Evolutionary conservation across 2,329 filamentous ascomycete species (phyloP).

Genomic region (Aquanectria penicillioides): DNA sequence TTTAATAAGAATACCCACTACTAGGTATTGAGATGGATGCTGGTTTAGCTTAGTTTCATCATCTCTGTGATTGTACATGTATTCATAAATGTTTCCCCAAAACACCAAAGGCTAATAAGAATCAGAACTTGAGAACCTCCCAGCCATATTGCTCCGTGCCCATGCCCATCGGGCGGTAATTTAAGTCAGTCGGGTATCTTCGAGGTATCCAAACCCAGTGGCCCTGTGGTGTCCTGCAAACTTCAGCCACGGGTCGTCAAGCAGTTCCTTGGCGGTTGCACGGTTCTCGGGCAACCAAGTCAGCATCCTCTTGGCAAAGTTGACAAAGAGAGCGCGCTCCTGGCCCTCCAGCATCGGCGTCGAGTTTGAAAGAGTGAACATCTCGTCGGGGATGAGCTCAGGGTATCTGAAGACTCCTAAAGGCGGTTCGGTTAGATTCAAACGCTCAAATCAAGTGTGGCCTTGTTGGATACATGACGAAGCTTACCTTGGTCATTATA

Average conservation of each 20-base stretch:
- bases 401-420: constrained; percentile 36
- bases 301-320: constrained; percentile 44
- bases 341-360: constrained; percentile 35
- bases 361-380: constrained; percentile 29
- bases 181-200: constrained; percentile 28
- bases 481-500: constrained; percentile 34
- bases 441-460: not conserved
- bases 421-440: constrained; percentile 12
- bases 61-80: not conserved
- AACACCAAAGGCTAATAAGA: not conserved
- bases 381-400: constrained; percentile 33
- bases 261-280: constrained; percentile 42
- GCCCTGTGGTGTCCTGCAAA: constrained; percentile 13
- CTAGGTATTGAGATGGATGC: not conserved
- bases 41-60: not conserved
- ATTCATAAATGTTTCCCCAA: not conserved
- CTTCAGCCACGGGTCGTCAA: constrained; percentile 44
- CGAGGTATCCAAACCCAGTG: constrained; percentile 28
- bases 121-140: not conserved
- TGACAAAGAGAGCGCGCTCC: constrained; percentile 39
- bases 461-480: not conserved
- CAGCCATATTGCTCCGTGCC: not conserved
- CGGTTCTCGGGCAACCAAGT: constrained; percentile 43
- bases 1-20: not conserved
- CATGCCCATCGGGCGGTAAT: not conserved